phyloP scores from a whole-genome alignment of 805 yeast genomes.

The Priceomyces castillae region DNA sequence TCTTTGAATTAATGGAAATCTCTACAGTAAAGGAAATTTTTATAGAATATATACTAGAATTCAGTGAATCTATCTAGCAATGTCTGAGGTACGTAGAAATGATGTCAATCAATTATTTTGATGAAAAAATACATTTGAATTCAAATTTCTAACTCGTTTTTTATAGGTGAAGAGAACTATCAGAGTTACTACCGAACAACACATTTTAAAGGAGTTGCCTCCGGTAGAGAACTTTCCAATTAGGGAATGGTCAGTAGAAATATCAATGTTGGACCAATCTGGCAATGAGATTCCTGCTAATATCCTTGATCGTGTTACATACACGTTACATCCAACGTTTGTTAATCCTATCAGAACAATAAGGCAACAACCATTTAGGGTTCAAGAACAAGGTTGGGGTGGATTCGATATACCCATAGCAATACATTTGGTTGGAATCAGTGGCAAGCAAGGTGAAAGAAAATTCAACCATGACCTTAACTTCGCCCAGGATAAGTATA shows the following conservation, averaged over 20 bases:
- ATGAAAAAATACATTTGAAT: not conserved
- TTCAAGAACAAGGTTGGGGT: conserved; percentile 98
- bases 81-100: conserved; percentile 7
- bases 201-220: conserved; percentile 73
- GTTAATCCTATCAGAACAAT: conserved; percentile 80
- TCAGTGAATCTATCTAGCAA: conserved; percentile 2
- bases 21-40: not conserved
- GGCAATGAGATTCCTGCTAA: conserved; percentile 85
- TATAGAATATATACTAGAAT: not conserved
- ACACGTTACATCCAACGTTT: conserved; percentile 93
- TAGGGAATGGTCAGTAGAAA: conserved; percentile 87
- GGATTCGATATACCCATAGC: conserved; percentile 88
- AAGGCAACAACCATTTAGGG: conserved; percentile 79
- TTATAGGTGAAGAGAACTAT: conserved; percentile 74
- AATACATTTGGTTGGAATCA: conserved; percentile 56
- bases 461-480: conserved; percentile 87
- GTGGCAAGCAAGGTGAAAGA: conserved; percentile 85
- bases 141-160: not conserved
- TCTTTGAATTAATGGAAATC: not conserved
- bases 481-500: conserved; percentile 73
- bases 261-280: conserved; percentile 68
- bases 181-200: conserved; percentile 83
- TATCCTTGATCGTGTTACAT: conserved; percentile 88
- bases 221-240: conserved; percentile 90
- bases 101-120: not conserved